Conservation (phyloP, 2,329 filamentous ascomycete genomes). For the Dactylella cylindrospora region DNA sequence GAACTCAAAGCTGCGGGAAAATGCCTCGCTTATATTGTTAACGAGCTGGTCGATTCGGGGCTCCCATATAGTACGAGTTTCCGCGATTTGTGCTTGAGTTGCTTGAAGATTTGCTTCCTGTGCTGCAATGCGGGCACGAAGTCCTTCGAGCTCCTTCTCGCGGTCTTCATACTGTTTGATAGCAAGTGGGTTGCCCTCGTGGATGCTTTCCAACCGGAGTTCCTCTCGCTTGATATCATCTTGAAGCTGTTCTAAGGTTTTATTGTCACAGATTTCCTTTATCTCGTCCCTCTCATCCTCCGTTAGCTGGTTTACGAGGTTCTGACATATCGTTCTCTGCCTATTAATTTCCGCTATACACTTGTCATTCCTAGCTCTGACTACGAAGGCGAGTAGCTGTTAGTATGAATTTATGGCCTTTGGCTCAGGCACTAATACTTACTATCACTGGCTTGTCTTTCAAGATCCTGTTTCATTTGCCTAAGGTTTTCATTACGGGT, state of each 20-base stretch:
- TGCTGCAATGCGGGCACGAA: conserved; percentile 63
- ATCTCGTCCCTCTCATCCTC: conserved; percentile 51
- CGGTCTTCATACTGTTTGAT: conserved; percentile 77
- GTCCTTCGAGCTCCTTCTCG: conserved; percentile 66
- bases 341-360: not conserved
- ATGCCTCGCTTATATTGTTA: conserved; percentile 80
- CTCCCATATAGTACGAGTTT: conserved; percentile 75
- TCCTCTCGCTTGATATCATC: conserved; percentile 72
- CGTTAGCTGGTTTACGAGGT: conserved; percentile 28
- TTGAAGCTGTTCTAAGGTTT: conserved; percentile 66
- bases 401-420: conserved; percentile 50
- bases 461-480: conserved; percentile 60
- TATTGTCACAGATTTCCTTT: conserved; percentile 55
- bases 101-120: conserved; percentile 60
- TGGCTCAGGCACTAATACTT: no score
- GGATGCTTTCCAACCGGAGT: conserved; percentile 75
- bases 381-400: conserved; percentile 2
- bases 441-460: conserved; percentile 48
- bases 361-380: conserved; percentile 3
- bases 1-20: conserved; percentile 87
- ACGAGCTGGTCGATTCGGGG: conserved; percentile 77
- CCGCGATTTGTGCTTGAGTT: conserved; percentile 62
- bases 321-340: conserved; percentile 13
- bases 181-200: conserved; percentile 72
- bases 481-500: conserved; percentile 65